These are phyloP conservation scores for Leavenworthia alabamica DNA, from an alignment of 345 rosid genomes.

Conservation along the genomic window DNA sequence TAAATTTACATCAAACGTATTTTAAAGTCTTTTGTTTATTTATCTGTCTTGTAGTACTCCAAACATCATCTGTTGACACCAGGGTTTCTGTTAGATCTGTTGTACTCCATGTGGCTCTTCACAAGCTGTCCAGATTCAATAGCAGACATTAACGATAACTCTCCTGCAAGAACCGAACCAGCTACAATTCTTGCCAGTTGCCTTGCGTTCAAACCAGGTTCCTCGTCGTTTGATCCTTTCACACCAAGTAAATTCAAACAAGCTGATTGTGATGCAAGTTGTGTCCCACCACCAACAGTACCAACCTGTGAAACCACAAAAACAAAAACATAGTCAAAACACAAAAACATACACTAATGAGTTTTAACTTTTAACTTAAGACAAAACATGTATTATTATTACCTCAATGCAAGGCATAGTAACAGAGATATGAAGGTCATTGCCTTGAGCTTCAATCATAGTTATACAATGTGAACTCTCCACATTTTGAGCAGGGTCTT, in stretches of 20 bases:
- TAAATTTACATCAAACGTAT: not conserved
- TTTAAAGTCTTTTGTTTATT: not conserved
- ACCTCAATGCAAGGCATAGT: conserved; percentile 81
- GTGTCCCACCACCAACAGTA: conserved; percentile 81
- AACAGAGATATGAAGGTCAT: conserved; percentile 68
- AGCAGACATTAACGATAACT: conserved; percentile 69
- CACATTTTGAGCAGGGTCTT: conserved; percentile 79
- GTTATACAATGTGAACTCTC: conserved; percentile 83
- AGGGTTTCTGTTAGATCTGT: conserved; percentile 57
- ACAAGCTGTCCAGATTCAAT: conserved; percentile 75
- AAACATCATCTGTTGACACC: conserved; percentile 10
- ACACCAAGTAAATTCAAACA: conserved; percentile 71
- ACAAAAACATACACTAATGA: no score
- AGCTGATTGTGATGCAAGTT: conserved; percentile 74
- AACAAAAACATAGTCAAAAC: no score
- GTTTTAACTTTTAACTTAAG: not conserved
- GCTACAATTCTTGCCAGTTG: conserved; percentile 57
- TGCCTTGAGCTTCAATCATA: conserved; percentile 56
- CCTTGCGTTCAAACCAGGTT: conserved; percentile 56
- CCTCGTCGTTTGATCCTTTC: conserved; percentile 48
- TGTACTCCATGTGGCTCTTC: conserved; percentile 77
- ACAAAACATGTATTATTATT: not conserved
- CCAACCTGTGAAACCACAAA: conserved; percentile 65
- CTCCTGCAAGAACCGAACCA: conserved; percentile 78
- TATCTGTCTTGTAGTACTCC: conserved; percentile 1